Base-by-base conservation (phyloP, 2,329 filamentous ascomycete genomes). In the Microdochium trichocladiopsis region DNA sequence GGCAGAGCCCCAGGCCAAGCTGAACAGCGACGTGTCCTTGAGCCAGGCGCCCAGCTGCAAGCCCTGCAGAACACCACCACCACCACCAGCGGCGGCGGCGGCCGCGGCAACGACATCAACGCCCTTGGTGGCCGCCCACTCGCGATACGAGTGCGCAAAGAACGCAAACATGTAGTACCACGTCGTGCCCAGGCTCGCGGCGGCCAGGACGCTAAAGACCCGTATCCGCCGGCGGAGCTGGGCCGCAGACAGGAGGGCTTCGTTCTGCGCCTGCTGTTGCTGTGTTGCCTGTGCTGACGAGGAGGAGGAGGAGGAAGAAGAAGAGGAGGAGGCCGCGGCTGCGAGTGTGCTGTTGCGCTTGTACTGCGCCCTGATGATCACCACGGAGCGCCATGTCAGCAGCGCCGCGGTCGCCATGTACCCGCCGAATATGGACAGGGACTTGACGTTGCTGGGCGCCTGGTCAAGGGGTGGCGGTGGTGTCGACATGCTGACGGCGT, bases 121-220 rank as follows among this genome's bases (percentile, higher is more conserved):
- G 25, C n/a, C 25, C 28, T 31, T 25, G 23, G 50, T n/a, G n/a
- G 41, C 16, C 16, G 50, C 52, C 53, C 56, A 57, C 24, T 54
- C 50, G 11, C 33, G 14, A 49, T 55, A 63, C 6, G 60, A 63
- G 58, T 57, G 61, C 8, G 52, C 49, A 21, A 63, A 63, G 36
- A 58, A 63, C 51, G 55, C 53, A 41, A 61, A 61, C 59, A 61
- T 62, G 54, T 62, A 53, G 24, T 58, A 61, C 61, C 57, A 61
- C 2, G 61, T 64, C 5, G 57, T 63, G 1, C 54, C 58, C 16
- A 64, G 57, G 52, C 61, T 63, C 18, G 60, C 6, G 22, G 54
- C 55, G 9, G 61, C 59, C n/a, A 61, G 57, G 41, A 50, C 11
- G 36, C 53, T 50, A 48, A 63, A 63, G 45, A 58, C 43, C 24